Evolutionary conservation across 1,139 yeast species (phyloP).

Genomic region (Kodamaea fungicola): DNA sequence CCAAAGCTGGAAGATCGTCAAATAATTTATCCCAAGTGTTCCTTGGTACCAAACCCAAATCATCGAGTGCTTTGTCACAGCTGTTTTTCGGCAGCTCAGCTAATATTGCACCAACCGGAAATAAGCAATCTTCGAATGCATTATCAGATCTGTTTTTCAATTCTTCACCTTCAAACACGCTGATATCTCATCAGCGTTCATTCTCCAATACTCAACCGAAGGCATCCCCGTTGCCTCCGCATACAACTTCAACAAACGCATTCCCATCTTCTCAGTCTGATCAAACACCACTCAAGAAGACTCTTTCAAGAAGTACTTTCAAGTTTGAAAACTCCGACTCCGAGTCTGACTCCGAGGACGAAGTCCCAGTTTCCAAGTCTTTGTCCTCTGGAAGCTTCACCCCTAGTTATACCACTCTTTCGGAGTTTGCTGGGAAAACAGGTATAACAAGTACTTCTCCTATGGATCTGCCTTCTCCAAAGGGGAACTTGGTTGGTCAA

Average conservation of each 20-base stretch:
- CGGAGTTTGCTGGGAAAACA: slow-evolving; percentile 50
- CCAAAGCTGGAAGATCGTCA: background rate
- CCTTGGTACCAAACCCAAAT: background rate
- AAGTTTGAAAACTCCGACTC: slow-evolving; percentile 31
- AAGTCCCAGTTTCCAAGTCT: slow-evolving; percentile 2
- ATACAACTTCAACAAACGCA: slow-evolving; percentile 45
- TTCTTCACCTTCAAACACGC: background rate
- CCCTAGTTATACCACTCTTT: slow-evolving; percentile 39
- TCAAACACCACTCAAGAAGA: slow-evolving; percentile 13
- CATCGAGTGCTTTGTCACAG: slow-evolving; percentile 4
- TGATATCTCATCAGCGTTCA: slow-evolving; percentile 8
- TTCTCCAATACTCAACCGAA: slow-evolving; percentile 30
- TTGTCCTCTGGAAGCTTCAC: slow-evolving; percentile 14
- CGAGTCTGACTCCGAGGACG: slow-evolving; percentile 23
- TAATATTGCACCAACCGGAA: background rate
- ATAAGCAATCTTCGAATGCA: background rate
- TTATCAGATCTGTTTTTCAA: background rate
- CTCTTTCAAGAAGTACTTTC: slow-evolving; percentile 20
- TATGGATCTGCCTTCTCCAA: slow-evolving; percentile 12
- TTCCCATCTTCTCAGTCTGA: slow-evolving; percentile 21
- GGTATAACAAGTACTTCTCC: slow-evolving; percentile 37
- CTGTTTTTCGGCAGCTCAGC: slow-evolving; percentile 5
- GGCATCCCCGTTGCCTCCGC: slow-evolving; percentile 44
- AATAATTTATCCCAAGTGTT: background rate
- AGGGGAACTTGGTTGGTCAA: slow-evolving; percentile 28